Conservation (phyloP, 495 filamentous ascomycete genomes). For the Trichoderma reesei region DNA sequence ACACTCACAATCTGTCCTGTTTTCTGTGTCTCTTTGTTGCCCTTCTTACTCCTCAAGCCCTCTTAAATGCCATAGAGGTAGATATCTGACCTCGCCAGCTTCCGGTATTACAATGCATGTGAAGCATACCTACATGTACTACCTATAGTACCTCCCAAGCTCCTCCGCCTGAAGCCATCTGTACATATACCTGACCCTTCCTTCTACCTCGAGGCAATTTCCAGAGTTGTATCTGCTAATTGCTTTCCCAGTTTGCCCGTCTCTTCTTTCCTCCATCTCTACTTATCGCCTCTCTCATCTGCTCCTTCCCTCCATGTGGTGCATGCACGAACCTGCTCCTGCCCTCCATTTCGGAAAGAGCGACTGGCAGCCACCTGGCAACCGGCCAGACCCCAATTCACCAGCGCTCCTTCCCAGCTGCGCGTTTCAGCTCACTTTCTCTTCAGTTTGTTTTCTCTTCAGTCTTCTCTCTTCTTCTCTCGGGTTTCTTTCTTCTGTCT, state of each 20-base stretch:
- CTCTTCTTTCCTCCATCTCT: not conserved
- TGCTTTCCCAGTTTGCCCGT: not conserved
- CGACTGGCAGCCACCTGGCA: constrained; percentile 3
- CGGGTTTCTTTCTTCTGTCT: not conserved
- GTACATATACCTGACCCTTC: no score
- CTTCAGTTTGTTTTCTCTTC: not conserved
- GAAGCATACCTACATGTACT: no score
- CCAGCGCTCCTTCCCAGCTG: not conserved
- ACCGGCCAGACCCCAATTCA: not conserved
- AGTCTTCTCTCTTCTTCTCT: not conserved
- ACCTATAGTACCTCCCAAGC: no score
- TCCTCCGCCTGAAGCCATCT: no score
- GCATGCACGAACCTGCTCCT: not conserved
- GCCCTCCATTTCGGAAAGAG: not conserved
- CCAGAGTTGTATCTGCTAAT: not conserved
- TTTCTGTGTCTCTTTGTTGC: not conserved
- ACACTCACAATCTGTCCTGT: no score
- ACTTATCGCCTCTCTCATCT: not conserved
- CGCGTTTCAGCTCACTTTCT: not conserved
- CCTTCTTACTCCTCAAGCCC: no score
- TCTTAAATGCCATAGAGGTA: no score
- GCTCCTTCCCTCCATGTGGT: not conserved
- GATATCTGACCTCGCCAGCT: not conserved
- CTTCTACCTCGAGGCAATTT: no score
- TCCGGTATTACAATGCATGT: not conserved